These are phyloP conservation scores for Triangularia verruculosa DNA, from an alignment of 2,329 filamentous ascomycete species.

Conservation along the genomic window DNA sequence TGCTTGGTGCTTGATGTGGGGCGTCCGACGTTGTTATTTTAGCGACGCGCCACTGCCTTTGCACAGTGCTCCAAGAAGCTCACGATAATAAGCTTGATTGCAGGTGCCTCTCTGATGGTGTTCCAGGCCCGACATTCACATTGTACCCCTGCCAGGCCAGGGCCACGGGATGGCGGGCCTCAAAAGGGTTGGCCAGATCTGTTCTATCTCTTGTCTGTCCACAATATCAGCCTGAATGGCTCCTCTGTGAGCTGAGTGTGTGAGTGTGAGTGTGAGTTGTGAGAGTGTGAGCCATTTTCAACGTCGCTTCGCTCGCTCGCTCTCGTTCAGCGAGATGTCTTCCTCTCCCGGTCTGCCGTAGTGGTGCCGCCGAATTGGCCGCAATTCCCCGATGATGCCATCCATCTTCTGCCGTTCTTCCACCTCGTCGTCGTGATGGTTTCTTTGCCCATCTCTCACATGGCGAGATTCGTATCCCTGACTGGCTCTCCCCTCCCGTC, in stretches of 20 bases:
- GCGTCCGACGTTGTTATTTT: background rate
- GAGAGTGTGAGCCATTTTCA: slow-evolving; percentile 9
- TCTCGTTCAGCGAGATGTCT: background rate
- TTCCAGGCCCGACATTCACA: background rate
- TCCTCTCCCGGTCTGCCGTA: slow-evolving; percentile 17
- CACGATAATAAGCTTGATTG: background rate
- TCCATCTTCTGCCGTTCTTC: slow-evolving; percentile 10
- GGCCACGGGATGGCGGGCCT: slow-evolving; percentile 11
- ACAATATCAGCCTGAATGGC: background rate
- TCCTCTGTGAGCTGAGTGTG: background rate
- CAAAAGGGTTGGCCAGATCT: slow-evolving; percentile 5
- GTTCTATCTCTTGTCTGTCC: background rate
- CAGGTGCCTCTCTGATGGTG: background rate
- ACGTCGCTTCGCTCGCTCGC: background rate
- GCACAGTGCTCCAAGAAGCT: background rate
- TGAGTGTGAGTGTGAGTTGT: background rate
- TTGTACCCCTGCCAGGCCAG: background rate
- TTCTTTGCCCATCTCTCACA: background rate
- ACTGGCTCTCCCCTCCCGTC: background rate
- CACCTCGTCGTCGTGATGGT: slow-evolving; percentile 11
- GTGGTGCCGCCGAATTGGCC: slow-evolving; percentile 26
- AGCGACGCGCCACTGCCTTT: background rate
- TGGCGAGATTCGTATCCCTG: background rate
- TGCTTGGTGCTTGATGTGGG: background rate
- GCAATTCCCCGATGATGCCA: slow-evolving; percentile 24